phyloP scores from a whole-genome alignment of 305 asterid species.

The Fraxinus sp. region DNA sequence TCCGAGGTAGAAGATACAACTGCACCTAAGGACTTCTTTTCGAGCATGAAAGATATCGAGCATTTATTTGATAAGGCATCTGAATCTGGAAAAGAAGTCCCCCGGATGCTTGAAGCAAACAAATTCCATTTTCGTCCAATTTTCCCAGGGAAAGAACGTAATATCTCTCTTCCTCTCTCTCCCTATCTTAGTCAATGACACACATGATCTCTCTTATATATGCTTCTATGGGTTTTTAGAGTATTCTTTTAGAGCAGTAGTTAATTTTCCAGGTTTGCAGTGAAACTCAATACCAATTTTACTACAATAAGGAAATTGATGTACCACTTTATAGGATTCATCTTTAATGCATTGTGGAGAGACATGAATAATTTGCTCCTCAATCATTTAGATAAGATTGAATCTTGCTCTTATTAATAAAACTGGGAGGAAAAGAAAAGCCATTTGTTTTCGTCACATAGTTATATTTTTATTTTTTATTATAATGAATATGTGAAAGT shows the following conservation, averaged over 20 bases:
- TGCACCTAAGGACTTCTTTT: no score
- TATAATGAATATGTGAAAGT: background rate
- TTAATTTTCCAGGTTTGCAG: background rate
- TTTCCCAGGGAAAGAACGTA: constrained; percentile 66
- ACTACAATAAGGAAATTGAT: background rate
- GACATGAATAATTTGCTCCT: background rate
- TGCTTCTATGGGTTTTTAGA: background rate
- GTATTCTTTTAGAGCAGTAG: background rate
- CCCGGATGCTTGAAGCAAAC: no score
- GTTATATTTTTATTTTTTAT: background rate
- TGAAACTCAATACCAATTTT: background rate
- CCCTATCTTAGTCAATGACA: background rate
- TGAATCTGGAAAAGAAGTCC: no score
- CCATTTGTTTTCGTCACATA: background rate
- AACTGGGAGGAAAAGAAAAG: background rate
- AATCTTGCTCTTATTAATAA: background rate
- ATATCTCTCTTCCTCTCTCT: constrained; percentile 25
- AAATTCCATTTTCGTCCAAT: constrained; percentile 69
- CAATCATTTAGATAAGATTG: background rate
- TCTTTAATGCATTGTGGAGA: background rate
- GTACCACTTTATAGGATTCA: background rate
- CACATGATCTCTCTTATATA: background rate
- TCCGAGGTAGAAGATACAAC: no score
- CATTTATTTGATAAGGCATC: no score
- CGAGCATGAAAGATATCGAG: no score